Base-by-base conservation (phyloP, 371 early-diverging fungal species). In the Mucor piriformis region DNA sequence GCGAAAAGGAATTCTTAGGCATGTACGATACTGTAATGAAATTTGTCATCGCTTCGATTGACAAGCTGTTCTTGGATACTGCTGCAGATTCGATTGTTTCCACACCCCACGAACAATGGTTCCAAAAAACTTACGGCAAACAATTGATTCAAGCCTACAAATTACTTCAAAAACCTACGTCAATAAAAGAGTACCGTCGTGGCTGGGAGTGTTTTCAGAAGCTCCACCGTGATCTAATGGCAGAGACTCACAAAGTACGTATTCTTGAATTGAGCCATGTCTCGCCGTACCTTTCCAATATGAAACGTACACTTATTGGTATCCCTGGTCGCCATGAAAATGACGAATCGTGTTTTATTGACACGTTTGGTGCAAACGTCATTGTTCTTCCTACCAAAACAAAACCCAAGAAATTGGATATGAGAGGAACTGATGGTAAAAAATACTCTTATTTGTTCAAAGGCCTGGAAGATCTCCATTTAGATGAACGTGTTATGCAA, bases 401-500 rank as follows among this genome's bases (percentile, higher is more conserved):
- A 0, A 88, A 89, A 56, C 99, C 99, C 8, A 97, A 97, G 63
- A 92, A 89, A 63, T 79, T 98, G 32, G 70, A 73, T 29, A 61
- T 97, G 3, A 47, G 76, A 3, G 93, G 90, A 0, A 80, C 84
- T 3, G 85, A 95, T 67, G 97, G 97, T 34, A 74, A 72, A 27
- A 78, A 72, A 23, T 91, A 94, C 66, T 75, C 88, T 1, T 95
- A 88, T 63, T 69, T 98, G 2, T 87, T 95, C 67, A 98, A 98
- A 61, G 91, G 89, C 0, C 75, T 89, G 37, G 99, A 98, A 69
- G 96, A 97, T 78, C 77, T 97, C 16, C 92, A 94, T 73, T 79
- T 95, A 64, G 99, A 98, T 67, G 90, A 92, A 59, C 83, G 95
- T 51, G 86, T 97, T 43, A 92, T 93, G 87, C 97, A 96, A 44